Evolutionary conservation across 2,329 filamentous ascomycete species (phyloP).

Genomic region (Aspergillus aculeatus): DNA sequence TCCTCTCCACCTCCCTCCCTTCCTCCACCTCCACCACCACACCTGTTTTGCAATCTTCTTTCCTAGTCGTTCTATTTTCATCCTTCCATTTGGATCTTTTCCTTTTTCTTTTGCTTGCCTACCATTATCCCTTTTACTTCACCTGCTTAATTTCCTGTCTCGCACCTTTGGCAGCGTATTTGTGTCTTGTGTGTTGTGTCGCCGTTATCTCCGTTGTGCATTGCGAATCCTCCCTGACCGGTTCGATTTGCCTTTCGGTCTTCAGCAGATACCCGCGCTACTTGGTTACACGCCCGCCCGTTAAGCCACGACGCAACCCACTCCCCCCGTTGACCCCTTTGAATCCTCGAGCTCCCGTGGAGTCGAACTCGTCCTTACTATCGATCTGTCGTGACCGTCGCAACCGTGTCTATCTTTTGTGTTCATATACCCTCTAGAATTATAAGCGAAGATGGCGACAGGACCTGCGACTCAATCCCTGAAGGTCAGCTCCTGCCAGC

Average conservation of each 20-base stretch:
- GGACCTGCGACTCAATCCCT: slow-evolving; percentile 83
- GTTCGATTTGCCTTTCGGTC: neutral
- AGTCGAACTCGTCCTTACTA: slow-evolving; percentile 13
- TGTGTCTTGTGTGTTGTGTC: slow-evolving; percentile 2
- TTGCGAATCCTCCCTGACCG: neutral
- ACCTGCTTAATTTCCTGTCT: neutral
- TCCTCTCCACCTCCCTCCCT: neutral
- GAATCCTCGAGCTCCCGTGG: slow-evolving; percentile 5
- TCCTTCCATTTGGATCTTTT: neutral
- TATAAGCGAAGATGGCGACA: slow-evolving; percentile 61
- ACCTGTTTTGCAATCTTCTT: neutral
- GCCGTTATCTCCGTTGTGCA: neutral
- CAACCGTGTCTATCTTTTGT: slow-evolving; percentile 13
- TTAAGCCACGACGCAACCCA: neutral
- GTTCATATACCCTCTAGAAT: slow-evolving; percentile 18
- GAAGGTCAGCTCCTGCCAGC: slow-evolving; percentile 62
- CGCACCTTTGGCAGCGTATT: neutral
- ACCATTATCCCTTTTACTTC: neutral
- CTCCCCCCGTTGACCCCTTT: neutral
- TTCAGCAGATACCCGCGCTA: neutral
- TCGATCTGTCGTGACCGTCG: slow-evolving; percentile 7
- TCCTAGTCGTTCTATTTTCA: slow-evolving; percentile 2
- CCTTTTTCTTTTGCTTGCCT: slow-evolving; percentile 6
- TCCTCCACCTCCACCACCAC: slow-evolving; percentile 7
- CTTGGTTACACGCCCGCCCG: neutral